Conservation (phyloP, 192 early-diverging fungal genomes). For the Chytriomyces confervae region DNA sequence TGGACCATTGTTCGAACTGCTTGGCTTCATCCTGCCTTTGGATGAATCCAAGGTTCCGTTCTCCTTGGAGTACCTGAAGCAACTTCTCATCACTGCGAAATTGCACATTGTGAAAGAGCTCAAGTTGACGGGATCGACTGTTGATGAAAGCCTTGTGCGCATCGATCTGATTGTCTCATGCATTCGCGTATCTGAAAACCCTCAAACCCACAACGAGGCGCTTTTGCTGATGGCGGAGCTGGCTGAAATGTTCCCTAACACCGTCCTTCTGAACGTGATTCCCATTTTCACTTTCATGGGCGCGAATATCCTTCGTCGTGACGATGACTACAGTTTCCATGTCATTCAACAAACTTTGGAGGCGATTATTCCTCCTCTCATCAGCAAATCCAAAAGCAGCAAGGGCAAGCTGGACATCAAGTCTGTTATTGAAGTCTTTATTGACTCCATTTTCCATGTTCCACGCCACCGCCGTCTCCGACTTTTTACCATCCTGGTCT, state of each 20-base stretch:
- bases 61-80: conserved; percentile 85
- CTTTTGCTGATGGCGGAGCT: conserved; percentile 88
- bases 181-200: conserved; percentile 84
- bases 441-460: conserved; percentile 89
- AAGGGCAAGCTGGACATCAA: conserved; percentile 59
- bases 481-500: conserved; percentile 82
- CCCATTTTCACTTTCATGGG: conserved; percentile 99
- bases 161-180: conserved; percentile 88
- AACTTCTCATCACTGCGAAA: conserved; percentile 76
- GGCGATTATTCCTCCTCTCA: conserved; percentile 84
- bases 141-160: conserved; percentile 74
- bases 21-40: conserved; percentile 65
- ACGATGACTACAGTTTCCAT: conserved; percentile 95
- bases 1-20: conserved; percentile 72
- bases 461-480: conserved; percentile 89
- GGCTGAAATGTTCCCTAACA: conserved; percentile 78
- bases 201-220: conserved; percentile 91
- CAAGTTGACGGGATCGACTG: conserved; percentile 31
- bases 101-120: conserved; percentile 42
- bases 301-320: conserved; percentile 89
- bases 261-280: conserved; percentile 91
- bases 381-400: conserved; percentile 38
- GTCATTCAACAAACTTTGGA: conserved; percentile 90
- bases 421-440: conserved; percentile 86
- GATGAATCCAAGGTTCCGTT: conserved; percentile 44